Evolutionary conservation across 352 stramenopile species (phyloP).

Genomic region (Phytophthora citricola): DNA sequence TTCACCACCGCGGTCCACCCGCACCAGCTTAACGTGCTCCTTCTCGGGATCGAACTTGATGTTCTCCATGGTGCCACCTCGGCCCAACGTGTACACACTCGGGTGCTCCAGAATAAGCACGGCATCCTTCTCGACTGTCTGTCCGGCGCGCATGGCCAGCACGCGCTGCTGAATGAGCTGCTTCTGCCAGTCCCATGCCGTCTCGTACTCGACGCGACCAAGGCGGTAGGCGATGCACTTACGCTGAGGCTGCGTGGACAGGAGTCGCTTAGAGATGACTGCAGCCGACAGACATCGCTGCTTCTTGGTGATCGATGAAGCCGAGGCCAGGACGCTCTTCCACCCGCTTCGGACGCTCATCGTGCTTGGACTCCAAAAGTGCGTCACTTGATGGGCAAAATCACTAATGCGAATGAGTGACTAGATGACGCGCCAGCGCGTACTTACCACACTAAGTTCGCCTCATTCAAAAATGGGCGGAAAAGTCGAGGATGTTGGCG

Average conservation of each 20-base stretch:
- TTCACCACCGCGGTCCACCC: slow-evolving; percentile 98
- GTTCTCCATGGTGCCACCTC: slow-evolving; percentile 92
- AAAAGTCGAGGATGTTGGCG: slow-evolving; percentile 14
- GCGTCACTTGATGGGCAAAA: no score
- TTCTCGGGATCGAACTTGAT: slow-evolving; percentile 80
- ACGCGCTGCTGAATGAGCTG: slow-evolving; percentile 86
- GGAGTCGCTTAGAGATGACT: slow-evolving; percentile 1
- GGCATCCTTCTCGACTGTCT: slow-evolving; percentile 58
- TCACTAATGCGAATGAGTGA: slow-evolving; percentile 1
- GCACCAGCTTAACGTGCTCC: slow-evolving; percentile 90
- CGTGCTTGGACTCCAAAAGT: not conserved
- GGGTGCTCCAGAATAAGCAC: slow-evolving; percentile 82
- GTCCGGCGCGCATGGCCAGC: slow-evolving; percentile 48
- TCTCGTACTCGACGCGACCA: slow-evolving; percentile 82
- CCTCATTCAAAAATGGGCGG: slow-evolving; percentile 23
- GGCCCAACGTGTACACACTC: slow-evolving; percentile 97
- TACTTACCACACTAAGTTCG: slow-evolving; percentile 13
- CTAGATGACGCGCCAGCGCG: not conserved
- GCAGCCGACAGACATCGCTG: slow-evolving; percentile 4
- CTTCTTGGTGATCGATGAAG: slow-evolving; percentile 7
- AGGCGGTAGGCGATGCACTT: slow-evolving; percentile 77
- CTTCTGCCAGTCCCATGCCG: slow-evolving; percentile 89
- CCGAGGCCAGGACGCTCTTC: slow-evolving; percentile 9
- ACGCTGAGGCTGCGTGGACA: slow-evolving; percentile 34
- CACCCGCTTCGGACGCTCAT: slow-evolving; percentile 23